A percentile compares a stretch with the other conserved stretches of the same genome.
Evolutionary conservation across 176 grass and related monocot genomes (phyloP).

Genomic region (Avena sativa): DNA sequence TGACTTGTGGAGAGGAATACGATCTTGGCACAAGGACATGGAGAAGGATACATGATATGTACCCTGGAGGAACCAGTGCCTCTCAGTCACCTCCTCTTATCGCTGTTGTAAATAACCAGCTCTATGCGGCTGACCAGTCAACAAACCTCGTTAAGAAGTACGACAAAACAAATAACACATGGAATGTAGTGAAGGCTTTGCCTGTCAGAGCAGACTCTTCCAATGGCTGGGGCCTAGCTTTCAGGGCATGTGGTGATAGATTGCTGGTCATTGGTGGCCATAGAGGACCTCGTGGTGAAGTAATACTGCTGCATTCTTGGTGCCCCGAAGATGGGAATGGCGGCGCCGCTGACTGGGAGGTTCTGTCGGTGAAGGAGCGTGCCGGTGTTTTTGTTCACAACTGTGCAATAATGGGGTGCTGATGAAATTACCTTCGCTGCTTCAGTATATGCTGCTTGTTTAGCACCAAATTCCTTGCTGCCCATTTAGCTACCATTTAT

Average conservation of each 20-base stretch:
- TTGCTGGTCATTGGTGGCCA: slow-evolving; percentile 81
- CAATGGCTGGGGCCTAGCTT: slow-evolving; percentile 90
- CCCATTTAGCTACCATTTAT: slow-evolving; percentile 50
- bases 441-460: slow-evolving; percentile 39
- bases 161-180: slow-evolving; percentile 80
- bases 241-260: slow-evolving; percentile 79
- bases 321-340: slow-evolving; percentile 62
- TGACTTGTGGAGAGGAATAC: slow-evolving; percentile 93
- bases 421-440: slow-evolving; percentile 26
- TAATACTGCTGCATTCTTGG: slow-evolving; percentile 85
- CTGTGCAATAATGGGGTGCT: slow-evolving; percentile 98
- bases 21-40: slow-evolving; percentile 74
- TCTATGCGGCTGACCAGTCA: slow-evolving; percentile 78
- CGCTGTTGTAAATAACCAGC: slow-evolving; percentile 94
- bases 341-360: slow-evolving; percentile 72
- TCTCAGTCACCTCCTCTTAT: slow-evolving; percentile 85
- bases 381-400: slow-evolving; percentile 88
- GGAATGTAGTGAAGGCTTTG: slow-evolving; percentile 78
- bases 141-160: slow-evolving; percentile 91
- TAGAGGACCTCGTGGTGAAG: slow-evolving; percentile 63
- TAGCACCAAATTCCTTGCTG: slow-evolving; percentile 44
- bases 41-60: slow-evolving; percentile 85
- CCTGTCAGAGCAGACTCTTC: slow-evolving; percentile 87
- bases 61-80: slow-evolving; percentile 70
- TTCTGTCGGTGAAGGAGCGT: slow-evolving; percentile 70